Evolutionary conservation across 2,329 filamentous ascomycete species (phyloP), one percentile per base, ranked within the genome.

Genomic region (Trichoderma koningii): DNA sequence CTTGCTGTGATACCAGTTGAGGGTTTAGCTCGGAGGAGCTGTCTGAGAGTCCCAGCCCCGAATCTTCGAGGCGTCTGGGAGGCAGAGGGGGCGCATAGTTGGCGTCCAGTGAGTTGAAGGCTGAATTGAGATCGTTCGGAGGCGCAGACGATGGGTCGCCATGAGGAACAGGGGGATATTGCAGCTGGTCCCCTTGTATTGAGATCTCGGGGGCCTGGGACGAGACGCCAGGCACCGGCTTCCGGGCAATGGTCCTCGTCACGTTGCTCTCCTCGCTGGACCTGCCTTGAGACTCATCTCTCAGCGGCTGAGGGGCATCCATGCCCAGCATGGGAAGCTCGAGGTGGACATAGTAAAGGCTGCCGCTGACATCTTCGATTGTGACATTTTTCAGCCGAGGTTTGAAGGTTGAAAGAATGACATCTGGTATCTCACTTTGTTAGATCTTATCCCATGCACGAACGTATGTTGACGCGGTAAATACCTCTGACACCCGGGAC

Each of bases 351-450:
- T 95, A 98, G 78, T 98, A 99, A 5, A 99, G 83, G 15, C 90
- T 96, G 71, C 88, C 92, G 64, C 89, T 87, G 55, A 99, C 89
- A 74, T 97, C 94, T 74, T 93, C 89, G 51, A 86, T 88, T 0
- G 92, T 96, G 68, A 99, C 92, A 66, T 92, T 94, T 75, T 95
- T 97, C 48, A 89, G 84, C 59, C 91, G 88, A 2, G 95, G 95
- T 74, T 96, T 97, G 68, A 95, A 85, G 0, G 95, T 91, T 1
- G 94, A 96, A 52, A 99, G 86, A 71, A 97, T 96, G 65, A 97
- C 85, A 82, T 97, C 94, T 95, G 45, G 5, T 52, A n/a, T 63
- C 65, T 38, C 34, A 66, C 67, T 64, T 66, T 56, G 62, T 63
- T 69, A 67, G 17, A 64, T 55, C 72, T 50, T 10, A 30, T 5